These are phyloP conservation scores for Emydomyces testavorans DNA, from an alignment of 2,329 filamentous ascomycete species.

Conservation along the genomic window DNA sequence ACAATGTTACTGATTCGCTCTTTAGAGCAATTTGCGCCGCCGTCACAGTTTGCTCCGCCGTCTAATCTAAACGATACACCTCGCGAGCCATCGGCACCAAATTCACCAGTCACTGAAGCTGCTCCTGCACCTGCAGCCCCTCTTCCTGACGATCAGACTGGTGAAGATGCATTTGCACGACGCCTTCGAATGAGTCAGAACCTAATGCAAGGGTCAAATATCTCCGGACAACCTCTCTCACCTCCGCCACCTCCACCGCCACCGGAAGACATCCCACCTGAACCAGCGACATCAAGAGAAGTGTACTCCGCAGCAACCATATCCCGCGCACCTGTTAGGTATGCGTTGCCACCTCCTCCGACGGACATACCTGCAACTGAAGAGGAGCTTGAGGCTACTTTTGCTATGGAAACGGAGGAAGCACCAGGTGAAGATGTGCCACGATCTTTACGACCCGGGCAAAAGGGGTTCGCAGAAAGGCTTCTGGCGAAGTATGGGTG, in stretches of 20 bases:
- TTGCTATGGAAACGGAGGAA: conserved; percentile 32
- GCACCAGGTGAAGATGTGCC: conserved; percentile 30
- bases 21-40: conserved; percentile 42
- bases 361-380: conserved; percentile 43
- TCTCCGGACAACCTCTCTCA: conserved; percentile 12
- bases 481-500: conserved; percentile 92
- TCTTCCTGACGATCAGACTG: conserved; percentile 48
- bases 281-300: conserved; percentile 32
- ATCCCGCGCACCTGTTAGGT: conserved; percentile 66
- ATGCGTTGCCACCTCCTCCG: conserved; percentile 45
- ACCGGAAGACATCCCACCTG: conserved; percentile 25
- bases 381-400: conserved; percentile 40
- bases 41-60: conserved; percentile 43
- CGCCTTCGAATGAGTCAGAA: conserved; percentile 48
- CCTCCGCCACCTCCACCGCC: conserved; percentile 23
- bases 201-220: conserved; percentile 17
- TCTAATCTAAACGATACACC: conserved; percentile 32
- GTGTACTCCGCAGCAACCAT: conserved; percentile 48
- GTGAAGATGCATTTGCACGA: conserved; percentile 58
- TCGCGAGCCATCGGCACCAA: conserved; percentile 19
- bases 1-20: conserved; percentile 14
- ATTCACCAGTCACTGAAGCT: conserved; percentile 15
- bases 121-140: conserved; percentile 34
- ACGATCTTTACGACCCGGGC: conserved; percentile 59
- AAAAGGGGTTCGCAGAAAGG: conserved; percentile 73